Evolutionary conservation across 345 rosid species (phyloP), one percentile per base, ranked within the genome.

Genomic region (Leavenworthia alabamica): DNA sequence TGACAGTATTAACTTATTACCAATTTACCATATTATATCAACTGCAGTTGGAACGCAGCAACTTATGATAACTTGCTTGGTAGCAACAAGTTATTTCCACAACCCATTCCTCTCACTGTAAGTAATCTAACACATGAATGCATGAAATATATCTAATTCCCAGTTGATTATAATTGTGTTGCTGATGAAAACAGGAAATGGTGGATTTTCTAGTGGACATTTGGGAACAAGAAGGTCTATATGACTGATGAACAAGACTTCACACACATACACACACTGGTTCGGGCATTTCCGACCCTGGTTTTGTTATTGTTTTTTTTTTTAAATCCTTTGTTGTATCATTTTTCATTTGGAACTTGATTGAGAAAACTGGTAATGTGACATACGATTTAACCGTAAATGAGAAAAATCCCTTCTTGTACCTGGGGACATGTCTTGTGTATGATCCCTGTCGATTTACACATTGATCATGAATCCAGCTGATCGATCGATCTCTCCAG

Each of bases 221-320:
- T 15, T 90, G 97, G 93, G 97, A 90, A 72, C 91, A 90, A 65
- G 96, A 87, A 66, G 97, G 92, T 9, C 70, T 85, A 81, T 86
- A 90, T 53, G 95, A 83, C 60, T 90, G 75, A 86, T 22, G 61
- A 50, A 62, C 64, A 54, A 54, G 63, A 36, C 62, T 57, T 39
- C n/a, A n/a, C 56, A 2, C 42, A 7, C 22, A 47, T 22, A 51
- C 40, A 60, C 52, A n/a, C n/a, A n/a, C n/a, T 44, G 62, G 54
- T 44, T 52, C 32, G 42, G 57, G 24, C 47, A 68, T 60, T 60
- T 60, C 67, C 45, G 61, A 52, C 52, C 27, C 36, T 33, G 47
- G 60, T 33, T 53, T 42, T 44, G 32, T 27, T 33, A 35, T 60
- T 27, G 7, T 36, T 36, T 42, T n/a, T n/a, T n/a, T n/a, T n/a